Base-by-base conservation (phyloP, 371 early-diverging fungal genomes). In the Blastocladiella emersonii region DNA sequence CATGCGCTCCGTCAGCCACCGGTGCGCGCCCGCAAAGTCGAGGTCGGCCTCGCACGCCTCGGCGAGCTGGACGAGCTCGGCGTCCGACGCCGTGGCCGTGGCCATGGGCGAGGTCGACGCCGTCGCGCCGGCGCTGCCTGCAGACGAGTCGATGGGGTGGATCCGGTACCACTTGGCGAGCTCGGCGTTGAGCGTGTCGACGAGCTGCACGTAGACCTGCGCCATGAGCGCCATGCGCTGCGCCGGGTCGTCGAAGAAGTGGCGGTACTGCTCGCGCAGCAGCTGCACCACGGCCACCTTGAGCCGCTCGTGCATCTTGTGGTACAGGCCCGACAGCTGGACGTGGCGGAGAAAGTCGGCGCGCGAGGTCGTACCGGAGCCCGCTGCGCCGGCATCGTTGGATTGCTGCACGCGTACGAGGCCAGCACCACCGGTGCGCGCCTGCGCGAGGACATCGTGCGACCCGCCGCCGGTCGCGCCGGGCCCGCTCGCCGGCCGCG, bases 331-430 rank as follows among this genome's bases (percentile, higher is more conserved):
- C 32, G 63, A 56, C 35, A 15, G 25, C 12, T 60, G 56, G 25
- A 78, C 55, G 1, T 64, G 51, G 12, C 27, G 56, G 17, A 68
- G 67, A 64, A 71, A 78, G 64, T 76, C 78, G 45, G 49, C 57
- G 76, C 76, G 30, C 76, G 65, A 53, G 59, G 68, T 19, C 66
- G 56, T 19, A n/a, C n/a, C n/a, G n/a, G n/a, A n/a, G n/a, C n/a
- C n/a, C n/a, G n/a, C n/a, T n/a, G n/a, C n/a, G n/a, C n/a, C n/a
- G n/a, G n/a, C n/a, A n/a, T n/a, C n/a, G 74, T 39, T 39, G 7
- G 39, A 37, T n/a, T n/a, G n/a, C n/a, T n/a, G n/a, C n/a, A n/a
- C n/a, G n/a, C n/a, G n/a, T n/a, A n/a, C n/a, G n/a, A n/a, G n/a
- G n/a, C n/a, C n/a, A n/a, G n/a, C n/a, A n/a, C n/a, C n/a, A n/a